Conservation (phyloP, 257 asterid species). For the Thymus quinquecostatus region DNA sequence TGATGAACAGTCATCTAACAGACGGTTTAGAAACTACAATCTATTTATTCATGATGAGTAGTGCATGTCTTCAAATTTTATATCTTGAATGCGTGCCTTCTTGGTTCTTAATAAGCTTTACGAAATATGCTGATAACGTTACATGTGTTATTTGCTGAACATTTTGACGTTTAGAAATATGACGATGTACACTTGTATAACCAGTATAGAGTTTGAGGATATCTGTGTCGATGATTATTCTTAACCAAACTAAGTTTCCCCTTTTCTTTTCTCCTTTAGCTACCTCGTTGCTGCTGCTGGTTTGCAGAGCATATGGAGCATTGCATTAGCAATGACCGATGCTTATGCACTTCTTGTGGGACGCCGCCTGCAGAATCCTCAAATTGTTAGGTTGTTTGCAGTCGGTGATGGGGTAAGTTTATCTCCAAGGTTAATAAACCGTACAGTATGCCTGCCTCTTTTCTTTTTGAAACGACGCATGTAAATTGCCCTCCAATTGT, state of each 20-base stretch:
- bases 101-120: neutral
- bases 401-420: constrained; percentile 96
- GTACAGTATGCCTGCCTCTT: neutral
- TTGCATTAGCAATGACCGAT: constrained; percentile 71
- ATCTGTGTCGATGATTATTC: constrained; percentile 7
- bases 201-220: neutral
- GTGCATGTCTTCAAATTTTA: neutral
- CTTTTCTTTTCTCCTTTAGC: constrained; percentile 45
- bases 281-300: constrained; percentile 98
- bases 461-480: constrained; percentile 1
- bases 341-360: constrained; percentile 92
- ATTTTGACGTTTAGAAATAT: neutral
- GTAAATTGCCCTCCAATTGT: neutral
- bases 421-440: constrained; percentile 16
- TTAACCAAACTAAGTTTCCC: constrained; percentile 14
- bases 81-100: neutral
- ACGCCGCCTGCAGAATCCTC: constrained; percentile 79
- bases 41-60: neutral
- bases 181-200: neutral
- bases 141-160: neutral
- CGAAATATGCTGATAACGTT: neutral
- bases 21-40: neutral
- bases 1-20: constrained; percentile 6
- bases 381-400: constrained; percentile 75
- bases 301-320: constrained; percentile 96